phyloP scores from a whole-genome alignment of 352 stramenopile genomes.

The Thalassiosira mediterranea region DNA sequence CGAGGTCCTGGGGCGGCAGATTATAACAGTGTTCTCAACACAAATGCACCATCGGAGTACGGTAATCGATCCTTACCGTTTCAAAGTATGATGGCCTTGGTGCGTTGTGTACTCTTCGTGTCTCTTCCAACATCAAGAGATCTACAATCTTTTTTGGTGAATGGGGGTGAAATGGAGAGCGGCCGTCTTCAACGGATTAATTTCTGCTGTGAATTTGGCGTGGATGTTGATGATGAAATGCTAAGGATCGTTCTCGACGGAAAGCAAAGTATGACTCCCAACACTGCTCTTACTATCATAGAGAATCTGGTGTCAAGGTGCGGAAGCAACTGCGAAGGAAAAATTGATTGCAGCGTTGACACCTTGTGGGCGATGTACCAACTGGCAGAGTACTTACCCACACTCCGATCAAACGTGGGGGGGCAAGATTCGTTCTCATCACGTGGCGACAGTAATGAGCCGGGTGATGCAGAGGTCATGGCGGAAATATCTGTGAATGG shows the following conservation, averaged over 20 bases:
- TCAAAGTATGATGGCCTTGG: slow-evolving; percentile 29
- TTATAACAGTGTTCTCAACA: slow-evolving; percentile 60
- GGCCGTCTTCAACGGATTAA: slow-evolving; percentile 47
- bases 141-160: slow-evolving; percentile 9
- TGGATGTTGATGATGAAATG: slow-evolving; percentile 72
- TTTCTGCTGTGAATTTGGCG: slow-evolving; percentile 55
- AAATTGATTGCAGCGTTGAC: slow-evolving; percentile 37
- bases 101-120: slow-evolving; percentile 71
- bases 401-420: neutral
- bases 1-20: slow-evolving; percentile 54
- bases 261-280: slow-evolving; percentile 20
- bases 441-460: neutral
- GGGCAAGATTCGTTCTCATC: slow-evolving; percentile 1
- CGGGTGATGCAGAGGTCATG: too few species aligned
- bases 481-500: too few species aligned
- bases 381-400: slow-evolving; percentile 58
- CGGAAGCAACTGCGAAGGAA: slow-evolving; percentile 22
- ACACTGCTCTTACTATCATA: slow-evolving; percentile 59
- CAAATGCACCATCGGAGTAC: slow-evolving; percentile 9
- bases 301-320: slow-evolving; percentile 72
- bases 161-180: slow-evolving; percentile 16
- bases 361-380: slow-evolving; percentile 70
- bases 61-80: slow-evolving; percentile 8
- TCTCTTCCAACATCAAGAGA: slow-evolving; percentile 45
- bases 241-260: slow-evolving; percentile 63